These are phyloP conservation scores for Ophiostoma novo-ulmi DNA, from an alignment of 2,329 filamentous ascomycete species.

Conservation along the genomic window DNA sequence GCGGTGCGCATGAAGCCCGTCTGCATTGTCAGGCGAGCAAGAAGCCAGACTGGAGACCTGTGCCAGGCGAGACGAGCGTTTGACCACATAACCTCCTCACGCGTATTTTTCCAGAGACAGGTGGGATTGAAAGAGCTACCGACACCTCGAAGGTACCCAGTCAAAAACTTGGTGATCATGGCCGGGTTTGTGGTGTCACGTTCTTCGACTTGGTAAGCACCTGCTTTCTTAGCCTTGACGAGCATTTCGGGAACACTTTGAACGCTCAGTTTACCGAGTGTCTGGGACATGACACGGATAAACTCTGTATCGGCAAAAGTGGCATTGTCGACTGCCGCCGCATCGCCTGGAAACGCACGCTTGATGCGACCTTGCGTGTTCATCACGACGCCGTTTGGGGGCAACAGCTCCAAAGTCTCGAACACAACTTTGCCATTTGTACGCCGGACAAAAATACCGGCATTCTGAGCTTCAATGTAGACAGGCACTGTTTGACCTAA, in stretches of 20 bases:
- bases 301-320: constrained; percentile 27
- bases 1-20: constrained; percentile 8
- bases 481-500: constrained; percentile 29
- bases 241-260: constrained; percentile 29
- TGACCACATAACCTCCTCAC: constrained; percentile 49
- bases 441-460: constrained; percentile 33
- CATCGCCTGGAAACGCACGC: constrained; percentile 32
- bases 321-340: constrained; percentile 27
- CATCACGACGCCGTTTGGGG: constrained; percentile 31
- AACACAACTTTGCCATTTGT: constrained; percentile 28
- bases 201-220: constrained; percentile 36
- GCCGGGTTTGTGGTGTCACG: constrained; percentile 47
- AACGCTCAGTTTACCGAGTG: constrained; percentile 32
- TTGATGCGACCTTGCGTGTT: constrained; percentile 32
- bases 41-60: constrained; percentile 25
- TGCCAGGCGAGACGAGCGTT: constrained; percentile 23
- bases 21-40: constrained; percentile 25
- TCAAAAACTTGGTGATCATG: constrained; percentile 48
- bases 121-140: constrained; percentile 31
- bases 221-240: constrained; percentile 37
- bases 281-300: constrained; percentile 28
- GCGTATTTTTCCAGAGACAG: constrained; percentile 47
- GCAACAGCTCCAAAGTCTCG: constrained; percentile 36
- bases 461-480: constrained; percentile 35
- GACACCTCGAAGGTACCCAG: constrained; percentile 37